phyloP scores from a whole-genome alignment of 306 rosid genomes.

The Comarum palustre region DNA sequence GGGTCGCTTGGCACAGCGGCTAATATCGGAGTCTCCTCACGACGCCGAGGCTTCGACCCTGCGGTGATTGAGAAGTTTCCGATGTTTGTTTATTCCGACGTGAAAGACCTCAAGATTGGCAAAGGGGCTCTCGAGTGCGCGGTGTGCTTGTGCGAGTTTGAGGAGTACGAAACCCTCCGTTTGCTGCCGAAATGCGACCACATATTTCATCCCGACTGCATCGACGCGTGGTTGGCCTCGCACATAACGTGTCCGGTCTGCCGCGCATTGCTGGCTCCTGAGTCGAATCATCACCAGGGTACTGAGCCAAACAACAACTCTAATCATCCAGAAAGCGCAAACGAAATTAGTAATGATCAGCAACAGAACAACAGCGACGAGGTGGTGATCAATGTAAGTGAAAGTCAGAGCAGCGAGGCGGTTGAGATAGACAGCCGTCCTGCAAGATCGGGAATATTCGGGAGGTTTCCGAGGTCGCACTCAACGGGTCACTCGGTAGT shows the following conservation, averaged over 20 bases:
- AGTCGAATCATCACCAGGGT: not conserved
- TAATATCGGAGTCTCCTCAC: not conserved
- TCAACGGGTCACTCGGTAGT: slow-evolving; percentile 69
- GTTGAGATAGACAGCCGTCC: not conserved
- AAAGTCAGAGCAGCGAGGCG: not conserved
- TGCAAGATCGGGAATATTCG: slow-evolving; percentile 7
- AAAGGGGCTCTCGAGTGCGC: slow-evolving; percentile 61
- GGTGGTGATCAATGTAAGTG: slow-evolving; percentile 10
- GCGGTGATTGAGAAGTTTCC: slow-evolving; percentile 51
- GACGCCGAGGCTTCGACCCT: slow-evolving; percentile 44
- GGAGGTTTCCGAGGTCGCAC: slow-evolving; percentile 43
- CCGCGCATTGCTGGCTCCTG: slow-evolving; percentile 41
- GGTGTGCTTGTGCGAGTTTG: slow-evolving; percentile 66
- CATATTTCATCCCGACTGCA: slow-evolving; percentile 66
- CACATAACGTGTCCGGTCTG: slow-evolving; percentile 74
- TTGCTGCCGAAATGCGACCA: slow-evolving; percentile 68
- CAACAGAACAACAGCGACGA: not conserved
- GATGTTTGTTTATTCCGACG: slow-evolving; percentile 47
- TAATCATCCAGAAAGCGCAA: not conserved
- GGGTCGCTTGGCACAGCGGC: not conserved
- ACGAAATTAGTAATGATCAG: not conserved
- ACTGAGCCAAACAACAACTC: not conserved
- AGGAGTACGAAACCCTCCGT: slow-evolving; percentile 52
- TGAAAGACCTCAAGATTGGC: slow-evolving; percentile 52
- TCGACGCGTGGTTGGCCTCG: slow-evolving; percentile 64